A percentile compares a stretch with the other conserved stretches of the same genome.
phyloP scores from a whole-genome alignment of 2,329 filamentous ascomycete genomes.

The Aspergillus sp. region DNA sequence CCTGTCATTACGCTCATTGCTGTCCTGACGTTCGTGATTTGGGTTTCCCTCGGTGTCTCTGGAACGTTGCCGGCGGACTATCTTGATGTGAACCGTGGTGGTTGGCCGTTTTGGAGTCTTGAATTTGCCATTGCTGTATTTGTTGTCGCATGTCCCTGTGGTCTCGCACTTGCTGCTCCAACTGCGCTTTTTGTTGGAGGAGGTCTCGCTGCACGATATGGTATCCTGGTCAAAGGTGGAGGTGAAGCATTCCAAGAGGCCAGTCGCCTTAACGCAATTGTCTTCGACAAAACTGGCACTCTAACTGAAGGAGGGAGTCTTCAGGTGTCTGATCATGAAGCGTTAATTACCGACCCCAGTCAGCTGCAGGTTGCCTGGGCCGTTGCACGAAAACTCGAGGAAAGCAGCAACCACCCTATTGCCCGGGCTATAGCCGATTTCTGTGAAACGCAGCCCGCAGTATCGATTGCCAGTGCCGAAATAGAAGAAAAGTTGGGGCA shows the following conservation, averaged over 20 bases:
- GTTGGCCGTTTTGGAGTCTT: conserved; percentile 56
- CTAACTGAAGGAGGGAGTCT: conserved; percentile 67
- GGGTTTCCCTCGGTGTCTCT: conserved; percentile 47
- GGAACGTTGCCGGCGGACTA: conserved; percentile 51
- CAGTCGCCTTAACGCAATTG: conserved; percentile 72
- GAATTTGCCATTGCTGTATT: conserved; percentile 79
- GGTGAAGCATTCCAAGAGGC: conserved; percentile 85
- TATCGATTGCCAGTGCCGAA: conserved; percentile 32
- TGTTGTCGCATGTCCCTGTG: conserved; percentile 82
- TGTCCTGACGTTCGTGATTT: conserved; percentile 48
- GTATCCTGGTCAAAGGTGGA: conserved; percentile 79
- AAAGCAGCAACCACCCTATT: conserved; percentile 61
- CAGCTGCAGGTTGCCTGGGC: conserved; percentile 45
- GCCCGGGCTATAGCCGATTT: conserved; percentile 56
- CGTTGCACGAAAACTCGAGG: conserved; percentile 54
- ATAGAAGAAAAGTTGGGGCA: conserved; percentile 58
- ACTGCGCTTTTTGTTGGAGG: conserved; percentile 84
- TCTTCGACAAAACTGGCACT: conserved; percentile 89
- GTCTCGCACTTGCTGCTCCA: conserved; percentile 78
- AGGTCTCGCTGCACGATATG: conserved; percentile 74
- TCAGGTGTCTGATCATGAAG: conserved; percentile 53
- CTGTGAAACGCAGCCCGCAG: conserved; percentile 37
- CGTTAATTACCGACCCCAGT: conserved; percentile 35
- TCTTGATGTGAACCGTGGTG: conserved; percentile 47
- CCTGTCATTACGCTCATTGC: conserved; percentile 50